Evolutionary conservation across 495 filamentous ascomycete genomes (phyloP).

Genomic region (Trichoderma reesei): DNA sequence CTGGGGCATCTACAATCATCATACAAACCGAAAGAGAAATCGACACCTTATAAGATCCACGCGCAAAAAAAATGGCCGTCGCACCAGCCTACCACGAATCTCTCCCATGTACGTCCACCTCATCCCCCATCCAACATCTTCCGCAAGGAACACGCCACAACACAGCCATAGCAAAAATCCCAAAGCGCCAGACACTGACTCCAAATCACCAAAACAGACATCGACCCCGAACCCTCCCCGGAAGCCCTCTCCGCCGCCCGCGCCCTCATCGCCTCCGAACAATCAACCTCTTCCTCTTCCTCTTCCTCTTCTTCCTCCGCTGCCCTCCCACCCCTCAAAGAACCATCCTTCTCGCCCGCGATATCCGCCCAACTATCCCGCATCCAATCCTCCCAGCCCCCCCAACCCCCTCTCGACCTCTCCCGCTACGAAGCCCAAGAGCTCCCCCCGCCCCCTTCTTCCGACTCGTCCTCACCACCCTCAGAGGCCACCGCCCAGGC

Average conservation of each 20-base stretch:
- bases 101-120: constrained; percentile 56
- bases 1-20: no score
- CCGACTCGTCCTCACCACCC: constrained; percentile 15
- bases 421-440: constrained; percentile 67
- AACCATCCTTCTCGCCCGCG: constrained; percentile 45
- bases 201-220: constrained; percentile 41
- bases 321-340: constrained; percentile 10
- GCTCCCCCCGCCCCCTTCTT: constrained; percentile 9
- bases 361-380: constrained; percentile 51
- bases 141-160: no score
- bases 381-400: constrained; percentile 33
- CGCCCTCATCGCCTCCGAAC: constrained; percentile 55
- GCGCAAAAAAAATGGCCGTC: neutral
- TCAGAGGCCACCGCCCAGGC: constrained; percentile 13
- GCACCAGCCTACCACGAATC: constrained; percentile 52
- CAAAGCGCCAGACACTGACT: neutral
- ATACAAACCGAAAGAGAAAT: neutral
- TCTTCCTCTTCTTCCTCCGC: no score
- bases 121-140: neutral
- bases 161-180: constrained; percentile 3
- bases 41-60: no score
- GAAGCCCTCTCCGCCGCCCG: constrained; percentile 46
- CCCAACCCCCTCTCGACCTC: constrained; percentile 64
- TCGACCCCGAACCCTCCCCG: constrained; percentile 57
- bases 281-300: constrained; percentile 29